Base-by-base conservation (phyloP, 306 rosid species). In the Herpetospermum pedunculosum region DNA sequence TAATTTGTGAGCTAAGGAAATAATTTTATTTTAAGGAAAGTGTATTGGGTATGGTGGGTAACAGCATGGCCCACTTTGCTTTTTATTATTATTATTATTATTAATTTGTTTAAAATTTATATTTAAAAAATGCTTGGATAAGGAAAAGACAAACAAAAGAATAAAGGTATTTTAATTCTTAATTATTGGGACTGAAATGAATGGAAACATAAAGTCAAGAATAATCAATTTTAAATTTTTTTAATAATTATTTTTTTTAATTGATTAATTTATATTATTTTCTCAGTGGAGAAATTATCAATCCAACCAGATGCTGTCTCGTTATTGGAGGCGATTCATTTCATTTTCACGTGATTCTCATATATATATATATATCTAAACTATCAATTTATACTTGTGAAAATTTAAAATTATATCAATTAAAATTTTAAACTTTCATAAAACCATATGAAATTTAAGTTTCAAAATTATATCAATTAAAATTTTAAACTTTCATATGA, bases 181-280 rank as follows among this genome's bases (percentile, higher is more conserved):
- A 67, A 67, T 67, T 67, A 67, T 67, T 67, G 72, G 72, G 34
- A 67, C 52, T 67, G 72, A 67, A 67, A 12, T 67, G 35, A 67
- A 67, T 67, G 49, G 72, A 41, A 67, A 38, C 52, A 67, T 21
- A 67, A 67, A 67, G 72, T 67, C 72, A 23, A 67, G 50, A 67
- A 67, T 67, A 67, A 23, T 23, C 19, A 2, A 40, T 1, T 62
- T 62, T 34, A 38, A 9, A 64, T 10, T 4, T 19, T 64, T 19
- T n/a, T 15, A 62, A 8, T 63, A 63, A 63, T 62, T 62, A n/a
- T n/a, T 13, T 62, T 35, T 63, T 1, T 63, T 35, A n/a, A 53
- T 59, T 59, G n/a, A 40, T 2, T 63, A 63, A 1, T 67, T 67
- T 67, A 38, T 23, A 21, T 67, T 40, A 11, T 37, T 64, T 64